Percentiles rank a stretch among this genome's conserved stretches.
These are phyloP conservation scores for Verticillium zaregamsianum DNA, from an alignment of 2,329 filamentous ascomycete genomes.

Conservation along the genomic window DNA sequence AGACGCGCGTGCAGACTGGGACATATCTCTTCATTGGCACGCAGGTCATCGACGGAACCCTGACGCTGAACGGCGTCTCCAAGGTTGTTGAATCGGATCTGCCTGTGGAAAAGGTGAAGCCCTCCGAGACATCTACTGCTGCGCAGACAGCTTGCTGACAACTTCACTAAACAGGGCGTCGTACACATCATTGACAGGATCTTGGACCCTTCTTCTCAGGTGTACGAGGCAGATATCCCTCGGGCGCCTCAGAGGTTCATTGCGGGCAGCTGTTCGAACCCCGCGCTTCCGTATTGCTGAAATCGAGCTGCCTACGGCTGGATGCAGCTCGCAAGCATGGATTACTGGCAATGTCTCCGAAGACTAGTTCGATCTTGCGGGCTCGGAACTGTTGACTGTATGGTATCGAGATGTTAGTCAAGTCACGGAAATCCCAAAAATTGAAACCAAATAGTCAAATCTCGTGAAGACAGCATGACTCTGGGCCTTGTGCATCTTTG, in stretches of 20 bases:
- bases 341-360: too few relatives aligned
- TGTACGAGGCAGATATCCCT: constrained; percentile 18
- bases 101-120: constrained; percentile 3
- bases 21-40: constrained; percentile 19
- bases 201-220: constrained; percentile 18
- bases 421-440: too few relatives aligned
- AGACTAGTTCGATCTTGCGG: too few relatives aligned
- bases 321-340: too few relatives aligned
- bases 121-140: too few relatives aligned
- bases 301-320: not conserved
- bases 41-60: constrained; percentile 10
- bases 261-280: constrained; percentile 21
- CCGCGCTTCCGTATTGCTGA: constrained; percentile 19
- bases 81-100: constrained; percentile 8
- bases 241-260: constrained; percentile 18
- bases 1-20: constrained; percentile 18
- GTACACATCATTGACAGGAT: constrained; percentile 19
- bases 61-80: constrained; percentile 19
- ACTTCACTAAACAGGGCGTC: constrained; percentile 12
- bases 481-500: too few relatives aligned
- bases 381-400: too few relatives aligned
- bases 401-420: too few relatives aligned
- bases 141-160: not conserved
- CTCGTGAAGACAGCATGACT: too few relatives aligned
- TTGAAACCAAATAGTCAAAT: too few relatives aligned